Evolutionary conservation across 139 green algal species (phyloP), one percentile per base, ranked within the genome.

Genomic region (Desmodesmus armatus): DNA sequence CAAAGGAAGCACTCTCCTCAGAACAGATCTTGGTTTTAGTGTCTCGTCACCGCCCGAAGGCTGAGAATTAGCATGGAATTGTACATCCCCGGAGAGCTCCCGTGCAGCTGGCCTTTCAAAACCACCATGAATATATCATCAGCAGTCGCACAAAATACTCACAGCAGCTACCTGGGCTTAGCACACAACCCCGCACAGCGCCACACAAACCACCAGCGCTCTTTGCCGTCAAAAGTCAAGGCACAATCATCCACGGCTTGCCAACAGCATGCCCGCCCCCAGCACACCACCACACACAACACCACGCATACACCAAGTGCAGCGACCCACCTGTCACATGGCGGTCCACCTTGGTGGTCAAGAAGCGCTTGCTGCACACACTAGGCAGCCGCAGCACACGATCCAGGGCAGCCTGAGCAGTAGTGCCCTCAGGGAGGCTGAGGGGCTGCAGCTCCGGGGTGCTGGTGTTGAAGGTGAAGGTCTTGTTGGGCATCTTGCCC

Each of bases 401-500:
- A 39, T 94, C 65, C 67, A 99, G 92, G 7, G 95, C 91, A 27
- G 87, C 87, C 43, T 63, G 39, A 0, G 72, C 17, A 4, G 75
- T 91, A 35, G 89, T 87, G 77, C 81, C 90, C n/a, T 76, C 85
- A 0, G 92, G 91, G 51, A 98, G 79, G 7, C 73, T 73, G 67
- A 98, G 85, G 0, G 93, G 86, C 66, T 79, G 33, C 63, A 88
- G 74, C 69, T 82, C 73, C 44, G 39, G 66, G 4, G 41, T 73
- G 31, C 40, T 51, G 23, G 84, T 86, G 25, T 88, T 88, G 76
- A 96, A 98, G 78, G 89, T 86, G 92, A 97, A 99, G 21, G 94
- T 98, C 96, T 99, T 99, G 83, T 94, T 92, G 25, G 97, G 97
- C 96, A 99, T 98, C 88, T 98, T 95, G n/a, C 97, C 97, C 47